Conservation (phyloP, 164 flowering plant genomes). For the Pachysandra terminalis region DNA sequence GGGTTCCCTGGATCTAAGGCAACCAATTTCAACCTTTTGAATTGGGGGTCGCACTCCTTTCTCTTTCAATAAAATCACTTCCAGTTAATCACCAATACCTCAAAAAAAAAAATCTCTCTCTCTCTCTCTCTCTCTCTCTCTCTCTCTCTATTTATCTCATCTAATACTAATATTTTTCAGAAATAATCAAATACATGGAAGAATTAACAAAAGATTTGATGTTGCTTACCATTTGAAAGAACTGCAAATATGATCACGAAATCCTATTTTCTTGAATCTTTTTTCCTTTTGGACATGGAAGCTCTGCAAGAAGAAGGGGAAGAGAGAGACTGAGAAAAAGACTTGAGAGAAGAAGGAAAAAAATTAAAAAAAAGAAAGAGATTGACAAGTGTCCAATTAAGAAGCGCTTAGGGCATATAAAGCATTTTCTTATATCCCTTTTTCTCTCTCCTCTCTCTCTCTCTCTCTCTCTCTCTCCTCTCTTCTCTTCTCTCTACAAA, state of each 20-base stretch:
- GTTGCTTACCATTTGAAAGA: slow-evolving; percentile 19
- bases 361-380: no score
- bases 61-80: not conserved
- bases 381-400: slow-evolving; percentile 21
- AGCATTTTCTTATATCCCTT: slow-evolving; percentile 4
- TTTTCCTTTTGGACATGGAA: not conserved
- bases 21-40: slow-evolving; percentile 18
- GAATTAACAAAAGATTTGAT: not conserved
- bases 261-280: not conserved
- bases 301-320: not conserved
- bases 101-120: no score
- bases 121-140: not conserved
- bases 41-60: not conserved
- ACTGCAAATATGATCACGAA: not conserved
- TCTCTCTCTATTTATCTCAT: not conserved
- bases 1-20: slow-evolving; percentile 33
- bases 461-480: not conserved
- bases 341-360: not conserved
- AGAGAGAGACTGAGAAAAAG: not conserved
- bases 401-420: slow-evolving; percentile 13
- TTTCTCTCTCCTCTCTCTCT: not conserved
- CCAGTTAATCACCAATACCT: no score
- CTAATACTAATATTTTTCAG: no score
- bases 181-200: no score
- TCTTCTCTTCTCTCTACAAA: no score